Conservation (phyloP, 1,284 basidiomycete genomes). For the Lentinus polychrous region DNA sequence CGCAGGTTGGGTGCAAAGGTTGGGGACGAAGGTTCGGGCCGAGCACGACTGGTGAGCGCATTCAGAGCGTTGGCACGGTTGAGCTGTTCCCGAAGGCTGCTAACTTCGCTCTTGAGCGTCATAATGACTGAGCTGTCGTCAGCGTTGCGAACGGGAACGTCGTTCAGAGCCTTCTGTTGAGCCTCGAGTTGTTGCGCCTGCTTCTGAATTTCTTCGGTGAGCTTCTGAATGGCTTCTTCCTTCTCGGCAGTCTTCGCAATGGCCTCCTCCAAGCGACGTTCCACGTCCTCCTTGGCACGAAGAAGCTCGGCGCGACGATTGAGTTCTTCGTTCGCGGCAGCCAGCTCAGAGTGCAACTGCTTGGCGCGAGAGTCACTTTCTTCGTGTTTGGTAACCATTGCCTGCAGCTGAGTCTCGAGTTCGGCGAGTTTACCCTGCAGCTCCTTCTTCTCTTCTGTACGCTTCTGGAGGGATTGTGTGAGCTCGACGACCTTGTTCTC, state of each 20-base stretch:
- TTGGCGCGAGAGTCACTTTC: conserved; percentile 81
- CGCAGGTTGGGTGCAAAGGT: conserved; percentile 73
- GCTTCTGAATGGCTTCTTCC: conserved; percentile 75
- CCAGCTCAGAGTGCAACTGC: conserved; percentile 67
- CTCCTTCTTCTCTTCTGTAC: conserved; percentile 89
- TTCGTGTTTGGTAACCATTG: conserved; percentile 85
- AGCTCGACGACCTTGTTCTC: conserved; percentile 99
- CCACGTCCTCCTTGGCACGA: conserved; percentile 74
- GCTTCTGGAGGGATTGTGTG: conserved; percentile 91
- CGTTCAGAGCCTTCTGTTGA: conserved; percentile 66
- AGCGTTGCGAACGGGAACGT: conserved; percentile 52
- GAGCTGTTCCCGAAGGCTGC: conserved; percentile 88
- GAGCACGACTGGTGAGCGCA: conserved; percentile 65
- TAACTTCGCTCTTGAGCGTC: conserved; percentile 88
- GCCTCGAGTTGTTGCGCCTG: conserved; percentile 77
- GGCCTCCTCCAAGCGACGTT: conserved; percentile 76
- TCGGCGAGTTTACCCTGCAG: conserved; percentile 70
- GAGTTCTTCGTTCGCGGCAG: conserved; percentile 68
- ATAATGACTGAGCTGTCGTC: conserved; percentile 85
- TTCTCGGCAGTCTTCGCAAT: conserved; percentile 74
- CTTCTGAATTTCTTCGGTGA: conserved; percentile 71
- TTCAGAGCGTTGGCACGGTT: conserved; percentile 90
- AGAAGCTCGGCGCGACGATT: conserved; percentile 75
- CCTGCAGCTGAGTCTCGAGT: conserved; percentile 80
- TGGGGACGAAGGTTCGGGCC: conserved; percentile 73